Base-by-base conservation (phyloP, 257 asterid species). In the Solanum pinnatisectum region DNA sequence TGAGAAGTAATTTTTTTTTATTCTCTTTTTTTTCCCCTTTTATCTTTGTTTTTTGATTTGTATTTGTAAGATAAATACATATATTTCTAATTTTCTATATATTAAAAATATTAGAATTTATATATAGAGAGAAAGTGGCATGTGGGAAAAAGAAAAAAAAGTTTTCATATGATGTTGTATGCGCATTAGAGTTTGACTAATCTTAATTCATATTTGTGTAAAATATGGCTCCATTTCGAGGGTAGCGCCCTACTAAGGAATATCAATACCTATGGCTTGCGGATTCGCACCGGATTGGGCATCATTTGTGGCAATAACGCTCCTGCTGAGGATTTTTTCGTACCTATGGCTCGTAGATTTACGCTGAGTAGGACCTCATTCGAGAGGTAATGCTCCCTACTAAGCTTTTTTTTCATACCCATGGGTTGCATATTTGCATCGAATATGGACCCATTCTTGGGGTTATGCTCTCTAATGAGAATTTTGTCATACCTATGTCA, bases 271-370 rank as follows among this genome's bases (percentile, higher is more conserved):
- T 20, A 18, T 6, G n/a, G n/a, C 23, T 56, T 20, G 10, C 65
- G 65, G 4, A 18, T 56, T 56, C 65, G 5, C 2, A 20, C 18
- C 10, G 65, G 1, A 5, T 56, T 18, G n/a, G n/a, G 11, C 65
- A n/a, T 20, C n/a, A 56, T 56, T 56, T 5, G 23, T 52, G 63
- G 63, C 63, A 16, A 20, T 56, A 56, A 10, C 1, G n/a, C n/a
- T 56, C 10, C 0, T 20, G 0, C 0, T 3, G 4, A 56, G 23
- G 10, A 18, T 56, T 16, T 52, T 6, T 52, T 6, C 0, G 4
- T 56, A 56, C 65, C 10, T 20, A 56, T 56, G 11, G 8, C 65
- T 56, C 5, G 1, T 11, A 20, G 2, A 56, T 56, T 56, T 20
- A 7, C 4, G 10, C 10, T 3, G 4, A 56, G 65, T 6, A 18